Evolutionary conservation across 352 stramenopile species (phyloP).

Genomic region (Pythium pyrilobum): DNA sequence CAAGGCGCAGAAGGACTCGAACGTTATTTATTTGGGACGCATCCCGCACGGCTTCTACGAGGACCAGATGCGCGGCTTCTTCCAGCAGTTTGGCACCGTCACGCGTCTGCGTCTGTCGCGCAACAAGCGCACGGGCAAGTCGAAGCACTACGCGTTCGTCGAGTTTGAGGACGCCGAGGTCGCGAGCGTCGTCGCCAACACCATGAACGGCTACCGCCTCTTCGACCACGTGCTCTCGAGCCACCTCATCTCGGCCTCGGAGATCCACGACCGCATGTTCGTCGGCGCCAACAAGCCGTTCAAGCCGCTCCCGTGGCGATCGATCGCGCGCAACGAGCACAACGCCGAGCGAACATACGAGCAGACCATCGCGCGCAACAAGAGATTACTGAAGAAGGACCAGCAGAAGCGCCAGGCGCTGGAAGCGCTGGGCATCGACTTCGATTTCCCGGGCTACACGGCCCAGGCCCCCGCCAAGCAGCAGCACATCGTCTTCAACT

Average conservation of each 20-base stretch:
- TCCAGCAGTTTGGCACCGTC: constrained; percentile 95
- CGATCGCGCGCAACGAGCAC: constrained; percentile 71
- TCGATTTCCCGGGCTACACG: constrained; percentile 77
- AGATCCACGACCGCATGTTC: constrained; percentile 88
- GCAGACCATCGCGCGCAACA: constrained; percentile 60
- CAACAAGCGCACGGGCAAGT: constrained; percentile 93
- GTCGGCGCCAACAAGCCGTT: constrained; percentile 81
- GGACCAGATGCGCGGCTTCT: constrained; percentile 93
- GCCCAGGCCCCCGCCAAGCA: constrained; percentile 63
- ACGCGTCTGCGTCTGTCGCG: constrained; percentile 89
- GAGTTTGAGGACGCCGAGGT: constrained; percentile 93
- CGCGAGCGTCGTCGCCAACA: constrained; percentile 90
- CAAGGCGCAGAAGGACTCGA: constrained; percentile 44
- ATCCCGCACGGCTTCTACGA: constrained; percentile 96
- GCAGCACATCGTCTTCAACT: constrained; percentile 69
- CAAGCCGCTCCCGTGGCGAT: constrained; percentile 58
- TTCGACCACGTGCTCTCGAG: constrained; percentile 93
- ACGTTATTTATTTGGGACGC: constrained; percentile 96
- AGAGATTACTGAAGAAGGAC: constrained; percentile 73
- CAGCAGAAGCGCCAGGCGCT: constrained; percentile 73
- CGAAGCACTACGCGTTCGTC: constrained; percentile 96
- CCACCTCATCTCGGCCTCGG: constrained; percentile 83
- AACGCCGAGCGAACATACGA: constrained; percentile 79
- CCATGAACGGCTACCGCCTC: constrained; percentile 95
- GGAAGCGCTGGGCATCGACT: constrained; percentile 76